Conservation (phyloP, 176 grass and related monocot genomes). For the Puccinellia tenuiflora region DNA sequence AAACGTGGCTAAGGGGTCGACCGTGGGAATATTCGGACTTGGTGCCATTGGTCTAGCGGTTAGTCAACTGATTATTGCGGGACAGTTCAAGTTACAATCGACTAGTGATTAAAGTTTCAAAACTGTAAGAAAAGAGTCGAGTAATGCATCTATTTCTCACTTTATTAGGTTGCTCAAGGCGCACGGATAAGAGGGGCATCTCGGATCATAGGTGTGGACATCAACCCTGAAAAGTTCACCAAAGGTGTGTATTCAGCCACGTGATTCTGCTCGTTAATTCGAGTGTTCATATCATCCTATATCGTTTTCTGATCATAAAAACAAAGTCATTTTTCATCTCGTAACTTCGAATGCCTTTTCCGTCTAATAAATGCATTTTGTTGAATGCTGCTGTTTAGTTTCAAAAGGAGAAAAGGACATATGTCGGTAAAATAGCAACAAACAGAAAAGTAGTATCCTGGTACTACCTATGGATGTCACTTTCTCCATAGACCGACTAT, state of each 20-base stretch:
- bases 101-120: not conserved
- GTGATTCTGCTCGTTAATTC: not conserved
- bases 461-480: too few relatives aligned
- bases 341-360: not conserved
- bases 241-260: slow-evolving; percentile 38
- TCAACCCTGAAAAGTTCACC: slow-evolving; percentile 59
- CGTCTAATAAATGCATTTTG: not conserved
- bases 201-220: slow-evolving; percentile 67
- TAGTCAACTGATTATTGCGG: not conserved
- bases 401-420: not conserved
- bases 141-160: not conserved
- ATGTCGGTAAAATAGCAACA: not conserved
- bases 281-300: not conserved
- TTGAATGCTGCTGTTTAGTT: not conserved
- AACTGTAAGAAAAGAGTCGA: too few relatives aligned
- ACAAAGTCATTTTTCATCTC: not conserved
- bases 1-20: slow-evolving; percentile 50
- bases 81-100: not conserved
- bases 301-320: not conserved
- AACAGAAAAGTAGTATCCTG: not conserved
- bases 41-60: slow-evolving; percentile 86
- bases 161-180: slow-evolving; percentile 71
- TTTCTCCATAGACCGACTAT: not conserved
- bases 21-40: slow-evolving; percentile 75
- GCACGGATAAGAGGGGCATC: slow-evolving; percentile 54